phyloP scores from a whole-genome alignment of 257 asterid species.

The Haberlea rhodopensis region DNA sequence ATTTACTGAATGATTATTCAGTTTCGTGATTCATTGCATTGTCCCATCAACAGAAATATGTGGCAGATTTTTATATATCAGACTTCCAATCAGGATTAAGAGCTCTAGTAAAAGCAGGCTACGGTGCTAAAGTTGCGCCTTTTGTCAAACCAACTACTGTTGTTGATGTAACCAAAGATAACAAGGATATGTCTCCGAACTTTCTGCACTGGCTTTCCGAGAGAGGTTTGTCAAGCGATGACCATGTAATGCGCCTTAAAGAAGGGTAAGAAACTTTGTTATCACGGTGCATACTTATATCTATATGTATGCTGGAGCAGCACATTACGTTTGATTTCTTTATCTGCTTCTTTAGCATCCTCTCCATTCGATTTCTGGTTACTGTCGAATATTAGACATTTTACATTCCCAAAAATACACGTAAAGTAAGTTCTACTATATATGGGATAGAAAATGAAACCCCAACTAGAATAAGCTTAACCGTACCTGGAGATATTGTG shows the following conservation, averaged over 20 bases:
- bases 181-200: conserved; percentile 52
- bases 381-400: background rate
- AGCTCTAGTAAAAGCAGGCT: conserved; percentile 84
- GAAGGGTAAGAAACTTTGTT: conserved; percentile 54
- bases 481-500: background rate
- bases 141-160: conserved; percentile 63
- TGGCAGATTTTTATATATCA: conserved; percentile 78
- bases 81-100: conserved; percentile 82
- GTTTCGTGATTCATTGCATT: conserved; percentile 11
- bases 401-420: background rate
- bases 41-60: conserved; percentile 50
- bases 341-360: background rate
- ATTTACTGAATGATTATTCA: conserved; percentile 9
- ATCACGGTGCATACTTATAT: no score
- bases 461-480: background rate
- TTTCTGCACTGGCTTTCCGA: conserved; percentile 68
- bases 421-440: background rate
- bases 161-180: conserved; percentile 50
- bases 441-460: conserved; percentile 7
- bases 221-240: conserved; percentile 61
- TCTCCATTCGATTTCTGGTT: background rate
- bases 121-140: conserved; percentile 77
- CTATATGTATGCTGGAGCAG: background rate
- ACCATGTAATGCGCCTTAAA: conserved; percentile 59
- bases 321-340: background rate